Base-by-base conservation (phyloP, 2,329 filamentous ascomycete species). In the Cercospora sp. region DNA sequence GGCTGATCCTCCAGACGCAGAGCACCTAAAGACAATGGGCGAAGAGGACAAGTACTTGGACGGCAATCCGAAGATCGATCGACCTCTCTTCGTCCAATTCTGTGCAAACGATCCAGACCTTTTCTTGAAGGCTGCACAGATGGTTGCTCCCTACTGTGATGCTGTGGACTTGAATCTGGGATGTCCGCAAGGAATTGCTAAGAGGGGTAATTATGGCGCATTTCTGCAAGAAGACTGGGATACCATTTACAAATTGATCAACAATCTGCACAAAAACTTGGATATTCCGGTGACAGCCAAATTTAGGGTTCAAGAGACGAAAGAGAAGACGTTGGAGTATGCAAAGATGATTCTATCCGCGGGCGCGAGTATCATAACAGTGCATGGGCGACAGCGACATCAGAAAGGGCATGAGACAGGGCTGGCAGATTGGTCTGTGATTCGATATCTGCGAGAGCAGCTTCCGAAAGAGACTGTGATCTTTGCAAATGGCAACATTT, bases 381-480 rank as follows among this genome's bases (percentile, higher is more conserved):
- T 99, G 0, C 95, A 99, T 82, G 95, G 95, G 0, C 86, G 95
- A 40, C 86, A 88, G 71, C 85, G 95, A 71, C 93, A 98, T 76
- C 94, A 98, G 79, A 99, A 99, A 82, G 94, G 95, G 0, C 95
- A 99, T 78, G 87, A 97, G 76, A 99, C 95, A 0, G 95, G 95
- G 0, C 74, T 98, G 40, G 95, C 95, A 4, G 93, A 99, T 80
- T 99, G 95, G 95, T 83, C 82, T n/a, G 88, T 91, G 76, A 89
- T 99, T 66, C 87, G 89, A 4, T 94, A 91, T 76, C 81, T 99
- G 71, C 85, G 95, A 60, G 92, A 97, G 10, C 91, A 90, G 69
- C 81, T 99, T 32, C 94, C 94, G 0, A 82, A 86, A 1, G 93
- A 97, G 59, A 96, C 93, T 7, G 95, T 99, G 26, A 88, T 99